A percentile compares a stretch with the other conserved stretches of the same genome.
Evolutionary conservation across 768 basidiomycete species (phyloP).

Genomic region (Antrodiella citrinella): DNA sequence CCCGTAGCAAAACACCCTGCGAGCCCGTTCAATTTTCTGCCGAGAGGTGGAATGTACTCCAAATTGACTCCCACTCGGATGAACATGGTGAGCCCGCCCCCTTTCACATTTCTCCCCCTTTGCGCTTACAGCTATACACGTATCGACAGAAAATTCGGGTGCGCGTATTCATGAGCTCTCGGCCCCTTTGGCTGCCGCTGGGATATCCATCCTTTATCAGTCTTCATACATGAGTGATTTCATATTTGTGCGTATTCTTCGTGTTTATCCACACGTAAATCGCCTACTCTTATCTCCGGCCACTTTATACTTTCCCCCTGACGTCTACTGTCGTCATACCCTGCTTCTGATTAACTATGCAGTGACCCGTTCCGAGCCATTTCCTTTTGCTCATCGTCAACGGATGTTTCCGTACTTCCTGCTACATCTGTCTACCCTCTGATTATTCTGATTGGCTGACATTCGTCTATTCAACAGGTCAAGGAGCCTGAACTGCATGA

Average conservation of each 20-base stretch:
- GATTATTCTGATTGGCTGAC: not conserved
- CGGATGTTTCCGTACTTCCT: no score
- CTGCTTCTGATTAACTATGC: no score
- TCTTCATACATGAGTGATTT: conserved; percentile 80
- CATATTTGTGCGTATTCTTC: conserved; percentile 52
- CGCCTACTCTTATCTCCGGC: no score
- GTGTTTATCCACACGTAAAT: not conserved
- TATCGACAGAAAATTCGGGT: conserved; percentile 50
- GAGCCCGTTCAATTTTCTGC: conserved; percentile 62
- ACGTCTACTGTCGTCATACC: not conserved
- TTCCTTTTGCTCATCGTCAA: not conserved
- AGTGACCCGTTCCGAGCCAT: not conserved
- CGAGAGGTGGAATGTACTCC: conserved; percentile 72
- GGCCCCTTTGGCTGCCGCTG: conserved; percentile 64
- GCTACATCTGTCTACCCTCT: not conserved
- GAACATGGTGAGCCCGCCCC: conserved; percentile 39
- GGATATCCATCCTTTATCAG: conserved; percentile 77
- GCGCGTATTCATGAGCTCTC: conserved; percentile 71
- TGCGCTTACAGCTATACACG: not conserved
- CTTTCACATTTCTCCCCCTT: not conserved
- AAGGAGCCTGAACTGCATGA: conserved; percentile 58
- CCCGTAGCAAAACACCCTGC: conserved; percentile 13
- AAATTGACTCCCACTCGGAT: conserved; percentile 75
- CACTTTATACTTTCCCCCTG: no score
- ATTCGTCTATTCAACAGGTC: conserved; percentile 35